Evolutionary conservation across 208 protist species (phyloP).

Genomic region (Leishmania mexicana): DNA sequence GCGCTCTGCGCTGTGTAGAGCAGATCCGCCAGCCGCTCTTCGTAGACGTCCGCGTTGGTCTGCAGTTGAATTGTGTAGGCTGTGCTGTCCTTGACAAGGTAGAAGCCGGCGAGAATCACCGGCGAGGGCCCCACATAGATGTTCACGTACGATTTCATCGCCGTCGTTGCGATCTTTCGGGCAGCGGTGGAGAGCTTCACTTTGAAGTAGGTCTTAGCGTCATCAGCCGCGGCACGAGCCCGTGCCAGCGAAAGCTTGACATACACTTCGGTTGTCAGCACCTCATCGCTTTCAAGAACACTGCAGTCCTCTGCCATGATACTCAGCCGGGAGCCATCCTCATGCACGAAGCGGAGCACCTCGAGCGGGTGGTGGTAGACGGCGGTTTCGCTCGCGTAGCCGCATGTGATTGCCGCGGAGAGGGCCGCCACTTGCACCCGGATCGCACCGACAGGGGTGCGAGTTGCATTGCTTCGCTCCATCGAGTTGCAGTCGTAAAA

Average conservation of each 20-base stretch:
- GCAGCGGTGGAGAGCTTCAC: slow-evolving; percentile 45
- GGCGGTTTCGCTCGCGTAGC: slow-evolving; percentile 34
- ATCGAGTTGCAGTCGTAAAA: neutral
- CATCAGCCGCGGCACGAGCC: slow-evolving; percentile 29
- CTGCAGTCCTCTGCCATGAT: slow-evolving; percentile 52
- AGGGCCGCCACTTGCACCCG: slow-evolving; percentile 43
- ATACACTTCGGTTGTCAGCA: slow-evolving; percentile 44
- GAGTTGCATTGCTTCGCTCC: slow-evolving; percentile 2
- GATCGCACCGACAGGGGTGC: slow-evolving; percentile 2
- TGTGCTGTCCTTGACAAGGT: slow-evolving; percentile 36
- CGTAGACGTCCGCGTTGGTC: slow-evolving; percentile 41
- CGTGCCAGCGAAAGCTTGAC: slow-evolving; percentile 37
- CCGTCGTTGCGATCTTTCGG: slow-evolving; percentile 54
- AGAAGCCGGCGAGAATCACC: slow-evolving; percentile 46
- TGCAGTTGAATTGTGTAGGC: slow-evolving; percentile 69
- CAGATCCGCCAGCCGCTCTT: slow-evolving; percentile 46
- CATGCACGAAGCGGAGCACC: slow-evolving; percentile 50
- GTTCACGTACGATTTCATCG: slow-evolving; percentile 60
- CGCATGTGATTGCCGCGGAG: slow-evolving; percentile 22
- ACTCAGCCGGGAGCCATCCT: slow-evolving; percentile 52
- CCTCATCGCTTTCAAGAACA: slow-evolving; percentile 9
- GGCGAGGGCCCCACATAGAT: slow-evolving; percentile 49
- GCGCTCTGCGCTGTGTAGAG: slow-evolving; percentile 55
- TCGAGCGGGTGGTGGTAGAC: slow-evolving; percentile 51
- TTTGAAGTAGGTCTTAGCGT: slow-evolving; percentile 54